Evolutionary conservation across 495 filamentous ascomycete genomes (phyloP).

Genomic region (Neurospora cerealis): DNA sequence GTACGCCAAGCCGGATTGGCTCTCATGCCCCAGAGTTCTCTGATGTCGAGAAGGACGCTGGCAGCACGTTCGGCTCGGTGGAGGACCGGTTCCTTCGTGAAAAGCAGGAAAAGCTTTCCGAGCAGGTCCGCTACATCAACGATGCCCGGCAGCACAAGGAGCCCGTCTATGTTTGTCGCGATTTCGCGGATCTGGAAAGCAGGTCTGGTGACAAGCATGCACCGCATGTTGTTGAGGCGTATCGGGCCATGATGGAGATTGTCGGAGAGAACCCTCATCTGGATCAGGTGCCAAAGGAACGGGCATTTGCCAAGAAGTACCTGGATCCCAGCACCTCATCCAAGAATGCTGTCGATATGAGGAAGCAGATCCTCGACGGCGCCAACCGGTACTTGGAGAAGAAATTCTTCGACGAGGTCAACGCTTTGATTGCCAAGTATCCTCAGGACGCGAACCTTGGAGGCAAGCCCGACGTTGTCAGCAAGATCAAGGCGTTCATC

Average conservation of each 20-base stretch:
- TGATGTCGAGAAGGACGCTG: conserved; percentile 46
- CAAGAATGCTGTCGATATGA: conserved; percentile 45
- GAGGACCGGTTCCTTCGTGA: conserved; percentile 66
- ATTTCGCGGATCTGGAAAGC: conserved; percentile 61
- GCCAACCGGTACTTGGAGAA: conserved; percentile 68
- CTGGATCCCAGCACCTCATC: conserved; percentile 60
- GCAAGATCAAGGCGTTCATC: conserved; percentile 88
- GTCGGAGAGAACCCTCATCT: conserved; percentile 52
- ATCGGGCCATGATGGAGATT: conserved; percentile 65
- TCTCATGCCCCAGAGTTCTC: conserved; percentile 50
- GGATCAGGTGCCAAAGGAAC: conserved; percentile 52
- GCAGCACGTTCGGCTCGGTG: conserved; percentile 30
- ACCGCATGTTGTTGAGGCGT: conserved; percentile 64
- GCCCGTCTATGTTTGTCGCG: conserved; percentile 57
- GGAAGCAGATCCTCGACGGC: conserved; percentile 66
- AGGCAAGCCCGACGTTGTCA: conserved; percentile 74
- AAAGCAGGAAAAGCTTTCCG: conserved; percentile 68
- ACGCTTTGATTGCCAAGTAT: conserved; percentile 65
- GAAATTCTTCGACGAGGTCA: conserved; percentile 60
- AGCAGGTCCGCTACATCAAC: conserved; percentile 70
- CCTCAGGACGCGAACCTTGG: conserved; percentile 83
- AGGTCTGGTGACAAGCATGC: conserved; percentile 55
- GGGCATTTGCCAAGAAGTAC: conserved; percentile 67
- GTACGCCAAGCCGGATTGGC: conserved; percentile 53
- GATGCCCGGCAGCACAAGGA: conserved; percentile 52